Evolutionary conservation across 768 basidiomycete genomes (phyloP).

Genomic region (Kwoniella dejecticola): DNA sequence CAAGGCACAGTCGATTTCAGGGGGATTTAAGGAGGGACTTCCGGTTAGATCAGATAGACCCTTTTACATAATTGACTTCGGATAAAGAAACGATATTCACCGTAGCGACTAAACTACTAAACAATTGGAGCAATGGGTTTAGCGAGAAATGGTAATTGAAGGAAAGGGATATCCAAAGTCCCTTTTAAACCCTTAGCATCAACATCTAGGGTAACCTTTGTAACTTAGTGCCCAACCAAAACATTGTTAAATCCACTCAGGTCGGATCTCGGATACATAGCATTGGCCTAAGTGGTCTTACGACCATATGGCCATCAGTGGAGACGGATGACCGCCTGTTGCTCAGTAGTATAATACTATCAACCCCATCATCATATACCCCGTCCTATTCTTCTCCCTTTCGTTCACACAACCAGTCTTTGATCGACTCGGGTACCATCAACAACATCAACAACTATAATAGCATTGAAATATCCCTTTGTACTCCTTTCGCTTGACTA

Average conservation of each 20-base stretch:
- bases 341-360: neutral
- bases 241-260: neutral
- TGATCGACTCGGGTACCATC: neutral
- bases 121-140: neutral
- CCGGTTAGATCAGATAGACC: no score
- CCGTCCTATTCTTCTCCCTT: neutral
- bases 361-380: neutral
- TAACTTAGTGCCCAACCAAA: constrained; percentile 6
- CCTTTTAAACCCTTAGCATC: no score
- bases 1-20: no score
- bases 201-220: constrained; percentile 1
- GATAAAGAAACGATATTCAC: no score
- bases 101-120: no score
- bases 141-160: neutral
- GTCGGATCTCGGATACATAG: neutral
- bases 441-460: neutral
- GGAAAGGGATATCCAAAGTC: neutral
- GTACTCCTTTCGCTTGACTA: neutral
- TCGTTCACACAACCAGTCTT: neutral
- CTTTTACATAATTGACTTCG: no score
- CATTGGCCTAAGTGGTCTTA: constrained; percentile 7
- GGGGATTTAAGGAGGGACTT: no score
- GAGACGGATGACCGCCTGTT: constrained; percentile 1
- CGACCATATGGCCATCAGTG: constrained; percentile 2
- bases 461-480: no score